Conservation (phyloP, 2,329 filamentous ascomycete species). For the Fusarium sp. region DNA sequence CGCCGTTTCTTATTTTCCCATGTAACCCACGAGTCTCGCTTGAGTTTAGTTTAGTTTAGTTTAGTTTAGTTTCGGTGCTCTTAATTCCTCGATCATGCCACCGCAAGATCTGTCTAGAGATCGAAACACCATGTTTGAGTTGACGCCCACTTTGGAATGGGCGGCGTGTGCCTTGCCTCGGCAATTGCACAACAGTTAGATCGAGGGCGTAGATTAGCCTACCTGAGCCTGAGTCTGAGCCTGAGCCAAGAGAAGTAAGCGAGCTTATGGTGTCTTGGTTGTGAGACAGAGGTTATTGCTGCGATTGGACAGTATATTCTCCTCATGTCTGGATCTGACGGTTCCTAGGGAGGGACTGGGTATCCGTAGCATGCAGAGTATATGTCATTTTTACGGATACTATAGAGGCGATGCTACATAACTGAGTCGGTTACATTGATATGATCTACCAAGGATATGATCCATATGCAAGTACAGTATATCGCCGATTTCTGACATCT, state of each 20-base stretch:
- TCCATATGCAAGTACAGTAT: background rate
- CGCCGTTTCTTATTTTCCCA: background rate
- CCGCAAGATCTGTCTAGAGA: constrained; percentile 20
- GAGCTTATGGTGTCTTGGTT: constrained; percentile 4
- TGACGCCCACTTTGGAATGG: constrained; percentile 24
- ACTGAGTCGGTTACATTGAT: background rate
- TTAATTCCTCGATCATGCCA: constrained; percentile 11
- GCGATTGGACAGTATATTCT: constrained; percentile 12
- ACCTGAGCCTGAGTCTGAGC: background rate
- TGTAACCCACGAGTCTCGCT: background rate
- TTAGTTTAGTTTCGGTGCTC: background rate
- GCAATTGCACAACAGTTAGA: constrained; percentile 16
- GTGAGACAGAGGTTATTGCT: constrained; percentile 2
- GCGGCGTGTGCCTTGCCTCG: constrained; percentile 17
- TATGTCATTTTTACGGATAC: background rate
- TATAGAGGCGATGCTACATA: background rate
- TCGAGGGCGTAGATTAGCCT: background rate
- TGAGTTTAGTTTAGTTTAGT: background rate
- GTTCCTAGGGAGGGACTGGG: background rate
- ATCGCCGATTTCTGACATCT: constrained; percentile 5
- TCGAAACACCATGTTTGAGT: constrained; percentile 16
- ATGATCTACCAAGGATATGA: background rate
- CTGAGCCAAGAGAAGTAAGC: background rate
- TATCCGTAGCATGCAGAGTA: background rate
- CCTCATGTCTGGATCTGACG: background rate